Base-by-base conservation (phyloP, 768 basidiomycete species). In the Boletus rex-veris region DNA sequence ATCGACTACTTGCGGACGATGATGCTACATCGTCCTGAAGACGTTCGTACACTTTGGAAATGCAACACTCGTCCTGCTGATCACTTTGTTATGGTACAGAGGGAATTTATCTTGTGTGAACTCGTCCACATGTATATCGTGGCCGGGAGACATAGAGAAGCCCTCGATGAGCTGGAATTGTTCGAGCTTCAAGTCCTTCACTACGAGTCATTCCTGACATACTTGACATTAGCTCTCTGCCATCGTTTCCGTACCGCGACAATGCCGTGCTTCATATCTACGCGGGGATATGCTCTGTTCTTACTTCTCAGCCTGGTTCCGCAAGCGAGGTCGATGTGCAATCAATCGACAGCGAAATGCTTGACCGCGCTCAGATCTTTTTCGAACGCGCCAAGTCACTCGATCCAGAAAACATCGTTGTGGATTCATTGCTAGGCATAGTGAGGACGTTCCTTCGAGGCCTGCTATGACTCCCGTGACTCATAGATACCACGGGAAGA, bases 131-230 rank as follows among this genome's bases (percentile, higher is more conserved):
- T 82, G 31, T 74, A 93, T 19, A 82, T 93, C 52, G 60, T 79
- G 18, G 67, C 76, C 18, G 78, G 75, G 5, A 77, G 77, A 63
- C 76, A 88, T 61, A 76, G 77, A 52, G 82, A 86, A 49, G 94
- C 93, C 1, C 72, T 93, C 50, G 88, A 92, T 55, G 90, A 97
- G 65, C 73, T 96, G 12, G 90, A 94, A 65, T 77, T 94, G 91
- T 93, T 71, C 58, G 81, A 70, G 16, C 41, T 45, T 50, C 45
- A 54, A 44, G 38, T 43, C 21, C 48, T 53, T 43, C 46, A 43
- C 41, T 38, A 19, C 19, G 12, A 19, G 5, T 38, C 18, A 9
- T 44, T 8, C 42, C 43, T 58, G n/a, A 57, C 21, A 46, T 43
- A 43, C 54, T 50, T 8, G 35, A 41, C 37, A 26, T 40, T 58